A percentile compares a stretch with the other conserved stretches of the same genome.
Evolutionary conservation across 2,329 filamentous ascomycete genomes (phyloP).

Genomic region (Penicillium sp.): DNA sequence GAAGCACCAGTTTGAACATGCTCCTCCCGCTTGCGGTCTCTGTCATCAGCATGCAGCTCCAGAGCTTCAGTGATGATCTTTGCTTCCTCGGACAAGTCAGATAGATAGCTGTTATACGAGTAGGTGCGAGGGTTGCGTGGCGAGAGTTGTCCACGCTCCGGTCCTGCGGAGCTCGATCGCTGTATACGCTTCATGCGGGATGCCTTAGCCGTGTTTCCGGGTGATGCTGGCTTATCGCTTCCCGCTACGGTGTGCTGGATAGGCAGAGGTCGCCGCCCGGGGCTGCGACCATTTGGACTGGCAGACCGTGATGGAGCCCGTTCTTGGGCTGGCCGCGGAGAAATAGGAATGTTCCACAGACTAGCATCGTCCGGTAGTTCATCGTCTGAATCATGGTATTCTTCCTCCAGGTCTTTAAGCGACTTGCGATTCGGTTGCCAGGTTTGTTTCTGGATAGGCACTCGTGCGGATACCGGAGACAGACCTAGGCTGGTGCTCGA

Average conservation of each 20-base stretch:
- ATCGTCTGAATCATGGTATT: constrained; percentile 53
- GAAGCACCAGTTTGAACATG: constrained; percentile 48
- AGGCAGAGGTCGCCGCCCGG: constrained; percentile 44
- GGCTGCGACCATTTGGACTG: constrained; percentile 45
- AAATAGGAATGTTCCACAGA: constrained; percentile 53
- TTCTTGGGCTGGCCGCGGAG: constrained; percentile 45
- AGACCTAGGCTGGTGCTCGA: constrained; percentile 31
- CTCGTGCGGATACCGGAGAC: constrained; percentile 26
- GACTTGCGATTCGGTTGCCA: constrained; percentile 49
- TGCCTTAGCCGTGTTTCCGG: constrained; percentile 30
- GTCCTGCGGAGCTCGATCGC: constrained; percentile 44
- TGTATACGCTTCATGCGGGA: constrained; percentile 33
- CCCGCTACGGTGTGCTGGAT: constrained; percentile 41
- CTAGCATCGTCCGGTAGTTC: constrained; percentile 52
- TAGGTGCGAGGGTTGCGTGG: constrained; percentile 51
- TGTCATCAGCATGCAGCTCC: constrained; percentile 57
- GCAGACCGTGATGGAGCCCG: constrained; percentile 40
- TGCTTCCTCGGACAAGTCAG: constrained; percentile 60
- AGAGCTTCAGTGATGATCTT: constrained; percentile 60
- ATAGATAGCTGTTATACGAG: constrained; percentile 60
- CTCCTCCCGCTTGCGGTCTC: constrained; percentile 47
- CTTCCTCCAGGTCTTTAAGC: constrained; percentile 50
- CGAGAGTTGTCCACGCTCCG: constrained; percentile 43
- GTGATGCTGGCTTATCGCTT: constrained; percentile 24
- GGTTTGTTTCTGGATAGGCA: constrained; percentile 38